Evolutionary conservation across 352 stramenopile species (phyloP).

Genomic region (Phytophthora sansomeana): DNA sequence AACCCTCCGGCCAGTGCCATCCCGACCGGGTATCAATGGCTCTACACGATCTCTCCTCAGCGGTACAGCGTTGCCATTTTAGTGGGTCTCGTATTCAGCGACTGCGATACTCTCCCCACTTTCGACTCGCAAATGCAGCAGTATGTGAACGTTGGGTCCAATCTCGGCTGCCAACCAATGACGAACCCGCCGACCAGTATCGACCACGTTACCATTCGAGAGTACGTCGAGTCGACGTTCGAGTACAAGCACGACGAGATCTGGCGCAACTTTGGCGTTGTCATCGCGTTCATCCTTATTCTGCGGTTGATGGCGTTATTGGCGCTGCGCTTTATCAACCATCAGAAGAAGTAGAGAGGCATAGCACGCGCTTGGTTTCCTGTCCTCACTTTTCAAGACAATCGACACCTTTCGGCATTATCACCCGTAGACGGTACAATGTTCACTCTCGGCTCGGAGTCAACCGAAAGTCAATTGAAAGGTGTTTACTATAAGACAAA

Average conservation of each 20-base stretch:
- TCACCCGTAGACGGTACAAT: too few species aligned
- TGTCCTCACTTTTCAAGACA: too few species aligned
- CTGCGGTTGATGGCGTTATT: conserved; percentile 58
- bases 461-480: too few species aligned
- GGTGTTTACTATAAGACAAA: too few species aligned
- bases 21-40: conserved; percentile 61
- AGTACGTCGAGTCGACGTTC: conserved; percentile 59
- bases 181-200: conserved; percentile 38
- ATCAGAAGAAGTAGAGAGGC: conserved; percentile 61
- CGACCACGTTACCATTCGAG: conserved; percentile 53
- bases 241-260: conserved; percentile 68
- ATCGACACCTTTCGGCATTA: too few species aligned
- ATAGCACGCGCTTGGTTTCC: too few species aligned
- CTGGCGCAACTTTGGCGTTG: conserved; percentile 49
- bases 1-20: conserved; percentile 56
- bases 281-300: conserved; percentile 55
- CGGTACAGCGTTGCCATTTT: conserved; percentile 53
- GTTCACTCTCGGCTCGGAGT: too few species aligned
- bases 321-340: conserved; percentile 65
- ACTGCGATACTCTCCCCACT: conserved; percentile 48
- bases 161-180: conserved; percentile 56
- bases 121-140: conserved; percentile 35
- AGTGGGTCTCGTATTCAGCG: conserved; percentile 44
- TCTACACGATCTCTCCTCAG: conserved; percentile 52
- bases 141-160: conserved; percentile 37